Evolutionary conservation across 129 eudicot genomes (phyloP).

Genomic region (sunflower (Helianthus annuus)): HanXRQr2.0-SUNRISE NC_035442.2:173325409-173325908

Average conservation of each 20-base stretch:
- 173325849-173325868: too few relatives aligned
- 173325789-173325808: too few relatives aligned
- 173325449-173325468: slow-evolving; percentile 16
- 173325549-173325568: slow-evolving; percentile 55
- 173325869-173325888: too few relatives aligned
- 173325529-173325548: slow-evolving; percentile 40
- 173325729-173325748: too few relatives aligned
- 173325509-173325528: slow-evolving; percentile 29
- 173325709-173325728: too few relatives aligned
- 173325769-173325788: too few relatives aligned
- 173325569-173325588: slow-evolving; percentile 62
- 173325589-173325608: slow-evolving; percentile 62
- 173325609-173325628: background rate
- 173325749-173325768: too few relatives aligned
- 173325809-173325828: too few relatives aligned
- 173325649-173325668: background rate
- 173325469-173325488: slow-evolving; percentile 25
- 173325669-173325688: background rate
- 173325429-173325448: slow-evolving; percentile 31
- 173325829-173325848: background rate
- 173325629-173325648: background rate
- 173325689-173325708: background rate
- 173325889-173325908: too few relatives aligned
- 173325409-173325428: slow-evolving; percentile 89
- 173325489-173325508: slow-evolving; percentile 42